These are phyloP conservation scores for Stylosanthes scabra DNA, from an alignment of 331 rosid species.

Conservation along the genomic window DNA sequence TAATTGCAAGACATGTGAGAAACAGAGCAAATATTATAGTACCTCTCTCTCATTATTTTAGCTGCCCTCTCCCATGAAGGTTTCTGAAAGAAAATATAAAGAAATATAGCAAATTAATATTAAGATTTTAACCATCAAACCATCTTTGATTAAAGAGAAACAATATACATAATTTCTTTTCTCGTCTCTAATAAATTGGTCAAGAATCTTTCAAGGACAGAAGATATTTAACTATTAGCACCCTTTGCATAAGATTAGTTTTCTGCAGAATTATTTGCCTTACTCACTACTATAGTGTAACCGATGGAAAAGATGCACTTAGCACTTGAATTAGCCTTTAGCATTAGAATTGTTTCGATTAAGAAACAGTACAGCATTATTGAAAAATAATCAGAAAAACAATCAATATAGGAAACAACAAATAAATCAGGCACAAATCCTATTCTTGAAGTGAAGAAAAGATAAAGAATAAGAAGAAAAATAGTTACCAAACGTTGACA, in stretches of 20 bases:
- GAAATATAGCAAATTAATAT: conserved; percentile 33
- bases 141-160: conserved; percentile 29
- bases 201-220: conserved; percentile 16
- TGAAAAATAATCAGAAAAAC: conserved; percentile 23
- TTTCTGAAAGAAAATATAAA: conserved; percentile 66
- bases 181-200: conserved; percentile 10
- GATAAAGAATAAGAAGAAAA: conserved; percentile 32
- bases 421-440: conserved; percentile 17
- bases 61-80: conserved; percentile 99
- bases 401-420: conserved; percentile 15
- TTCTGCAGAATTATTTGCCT: conserved; percentile 12
- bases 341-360: background rate
- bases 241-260: conserved; percentile 28
- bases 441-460: conserved; percentile 28
- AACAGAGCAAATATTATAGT: conserved; percentile 28
- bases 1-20: conserved; percentile 29
- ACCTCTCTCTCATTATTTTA: conserved; percentile 85
- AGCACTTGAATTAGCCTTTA: conserved; percentile 36
- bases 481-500: conserved; percentile 88
- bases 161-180: conserved; percentile 15
- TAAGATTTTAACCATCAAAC: background rate
- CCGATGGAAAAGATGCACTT: conserved; percentile 13
- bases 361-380: background rate
- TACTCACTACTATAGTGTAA: conserved; percentile 18
- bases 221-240: conserved; percentile 18